Evolutionary conservation across 306 rosid genomes (phyloP).

Genomic region (Vigna radiata): DNA sequence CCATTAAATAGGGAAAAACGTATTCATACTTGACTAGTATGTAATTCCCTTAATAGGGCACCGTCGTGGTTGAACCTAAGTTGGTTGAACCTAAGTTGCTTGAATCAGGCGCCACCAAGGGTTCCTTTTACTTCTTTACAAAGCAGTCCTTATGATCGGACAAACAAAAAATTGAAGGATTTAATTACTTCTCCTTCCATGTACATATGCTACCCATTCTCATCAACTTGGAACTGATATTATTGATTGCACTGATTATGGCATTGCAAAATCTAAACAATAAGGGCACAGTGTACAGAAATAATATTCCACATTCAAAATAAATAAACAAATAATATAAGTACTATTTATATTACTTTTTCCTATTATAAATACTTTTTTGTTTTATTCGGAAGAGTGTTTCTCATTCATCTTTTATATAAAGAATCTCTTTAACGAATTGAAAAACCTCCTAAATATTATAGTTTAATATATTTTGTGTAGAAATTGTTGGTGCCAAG

Average conservation of each 20-base stretch:
- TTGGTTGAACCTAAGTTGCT: background rate
- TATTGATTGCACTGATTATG: constrained; percentile 24
- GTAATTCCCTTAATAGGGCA: background rate
- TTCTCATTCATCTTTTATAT: constrained; percentile 4
- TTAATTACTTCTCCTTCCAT: background rate
- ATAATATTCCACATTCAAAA: constrained; percentile 6
- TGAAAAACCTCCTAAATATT: constrained; percentile 2
- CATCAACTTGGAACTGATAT: constrained; percentile 20
- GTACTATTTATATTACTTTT: background rate
- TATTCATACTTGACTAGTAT: background rate
- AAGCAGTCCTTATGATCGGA: background rate
- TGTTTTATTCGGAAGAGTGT: constrained; percentile 6
- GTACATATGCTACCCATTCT: background rate
- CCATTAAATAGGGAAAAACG: background rate
- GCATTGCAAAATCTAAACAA: constrained; percentile 18
- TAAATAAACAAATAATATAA: constrained; percentile 2
- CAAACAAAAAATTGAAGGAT: background rate
- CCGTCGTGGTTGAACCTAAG: background rate
- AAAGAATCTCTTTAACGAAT: background rate
- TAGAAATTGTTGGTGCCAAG: constrained; percentile 9
- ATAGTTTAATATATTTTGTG: constrained; percentile 6
- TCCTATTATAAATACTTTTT: no score
- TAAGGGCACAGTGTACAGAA: background rate
- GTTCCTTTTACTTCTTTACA: background rate
- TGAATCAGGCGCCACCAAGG: background rate